A percentile compares a stretch with the other conserved stretches of the same genome.
Conservation (phyloP, 1,284 basidiomycete genomes). For the Ceratorhiza oryzae-sativae region DNA sequence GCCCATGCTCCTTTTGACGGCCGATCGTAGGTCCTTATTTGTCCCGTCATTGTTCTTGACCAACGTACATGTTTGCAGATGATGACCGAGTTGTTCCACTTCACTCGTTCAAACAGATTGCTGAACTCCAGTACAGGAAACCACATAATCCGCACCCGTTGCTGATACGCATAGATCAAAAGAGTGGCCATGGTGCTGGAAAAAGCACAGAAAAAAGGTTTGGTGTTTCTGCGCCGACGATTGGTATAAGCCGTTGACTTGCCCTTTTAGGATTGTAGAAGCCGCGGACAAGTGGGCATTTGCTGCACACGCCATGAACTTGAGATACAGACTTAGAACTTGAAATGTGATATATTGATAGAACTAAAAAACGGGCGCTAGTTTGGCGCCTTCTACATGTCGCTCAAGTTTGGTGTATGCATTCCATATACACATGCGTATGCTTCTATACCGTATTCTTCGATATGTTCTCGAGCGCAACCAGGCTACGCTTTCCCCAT, state of each 20-base stretch:
- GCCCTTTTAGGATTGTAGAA: constrained; percentile 67
- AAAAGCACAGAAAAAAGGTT: constrained; percentile 78
- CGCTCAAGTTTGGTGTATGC: no score
- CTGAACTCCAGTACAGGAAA: constrained; percentile 70
- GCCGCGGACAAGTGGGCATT: constrained; percentile 79
- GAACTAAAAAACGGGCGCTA: no score
- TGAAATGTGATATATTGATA: not conserved
- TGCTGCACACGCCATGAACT: constrained; percentile 69
- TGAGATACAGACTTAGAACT: constrained; percentile 48
- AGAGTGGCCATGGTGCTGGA: constrained; percentile 81
- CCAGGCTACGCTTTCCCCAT: constrained; percentile 26
- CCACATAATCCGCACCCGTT: constrained; percentile 72
- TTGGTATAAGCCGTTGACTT: not conserved
- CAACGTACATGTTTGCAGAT: constrained; percentile 55
- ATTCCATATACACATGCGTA: not conserved
- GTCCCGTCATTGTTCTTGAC: not conserved
- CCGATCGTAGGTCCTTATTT: constrained; percentile 65
- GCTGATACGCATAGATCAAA: constrained; percentile 76
- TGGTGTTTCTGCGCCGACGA: constrained; percentile 35
- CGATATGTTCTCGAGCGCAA: constrained; percentile 1
- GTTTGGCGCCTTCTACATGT: no score
- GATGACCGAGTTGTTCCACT: constrained; percentile 84
- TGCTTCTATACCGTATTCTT: not conserved
- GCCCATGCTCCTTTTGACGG: constrained; percentile 73
- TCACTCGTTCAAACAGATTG: constrained; percentile 82